phyloP scores from a whole-genome alignment of 2,329 filamentous ascomycete genomes.

The Monilinia polystroma region DNA sequence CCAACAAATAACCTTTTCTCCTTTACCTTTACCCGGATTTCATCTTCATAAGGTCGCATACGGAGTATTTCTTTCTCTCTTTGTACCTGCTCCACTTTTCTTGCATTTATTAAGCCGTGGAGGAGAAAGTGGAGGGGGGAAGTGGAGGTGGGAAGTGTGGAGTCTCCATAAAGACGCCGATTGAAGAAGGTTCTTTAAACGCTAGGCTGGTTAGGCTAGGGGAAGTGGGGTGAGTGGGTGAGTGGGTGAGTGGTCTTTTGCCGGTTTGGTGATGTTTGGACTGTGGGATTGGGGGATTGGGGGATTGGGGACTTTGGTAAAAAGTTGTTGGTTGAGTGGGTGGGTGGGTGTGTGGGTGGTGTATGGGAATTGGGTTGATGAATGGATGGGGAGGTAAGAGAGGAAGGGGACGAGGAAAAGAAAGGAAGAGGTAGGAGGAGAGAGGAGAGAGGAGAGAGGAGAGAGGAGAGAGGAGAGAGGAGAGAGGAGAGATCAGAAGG shows the following conservation, averaged over 20 bases:
- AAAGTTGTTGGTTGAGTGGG: neutral
- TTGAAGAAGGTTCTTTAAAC: neutral
- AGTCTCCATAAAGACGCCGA: conserved; percentile 19
- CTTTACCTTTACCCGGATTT: conserved; percentile 8
- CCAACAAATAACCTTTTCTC: neutral
- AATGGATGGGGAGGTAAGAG: neutral
- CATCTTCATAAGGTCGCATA: neutral
- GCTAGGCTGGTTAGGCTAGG: neutral
- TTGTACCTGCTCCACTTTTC: no score
- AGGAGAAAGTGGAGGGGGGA: neutral
- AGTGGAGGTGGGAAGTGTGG: neutral
- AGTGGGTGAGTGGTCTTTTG: neutral
- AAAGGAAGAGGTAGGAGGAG: neutral
- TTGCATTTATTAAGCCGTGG: no score
- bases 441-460: no score
- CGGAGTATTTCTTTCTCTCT: no score
- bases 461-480: no score
- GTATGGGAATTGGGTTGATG: neutral
- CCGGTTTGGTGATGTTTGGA: neutral
- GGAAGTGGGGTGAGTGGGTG: neutral
- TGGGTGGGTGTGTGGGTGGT: no score
- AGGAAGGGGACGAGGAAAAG: no score
- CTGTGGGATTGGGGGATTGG: neutral
- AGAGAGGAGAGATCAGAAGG: no score
- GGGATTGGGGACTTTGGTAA: neutral